These are phyloP conservation scores for Salix purpurea DNA, from an alignment of 345 rosid species.

Conservation along the genomic window DNA sequence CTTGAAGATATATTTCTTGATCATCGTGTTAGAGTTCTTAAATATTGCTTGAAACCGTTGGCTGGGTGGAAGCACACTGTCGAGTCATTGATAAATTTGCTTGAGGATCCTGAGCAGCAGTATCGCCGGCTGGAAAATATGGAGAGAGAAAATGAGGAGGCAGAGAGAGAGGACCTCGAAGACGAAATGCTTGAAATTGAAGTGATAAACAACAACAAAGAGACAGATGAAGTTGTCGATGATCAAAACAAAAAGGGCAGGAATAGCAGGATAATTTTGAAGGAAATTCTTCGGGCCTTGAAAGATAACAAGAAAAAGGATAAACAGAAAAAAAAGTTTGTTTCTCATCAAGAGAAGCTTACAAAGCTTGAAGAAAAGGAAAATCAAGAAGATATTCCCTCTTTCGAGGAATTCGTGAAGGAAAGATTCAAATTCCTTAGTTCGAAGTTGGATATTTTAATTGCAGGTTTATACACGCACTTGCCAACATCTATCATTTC, in stretches of 20 bases:
- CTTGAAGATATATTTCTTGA: slow-evolving; percentile 37
- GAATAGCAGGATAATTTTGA: not conserved
- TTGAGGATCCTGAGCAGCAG: slow-evolving; percentile 21
- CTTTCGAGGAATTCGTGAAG: slow-evolving; percentile 4
- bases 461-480: not conserved
- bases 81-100: slow-evolving; percentile 26
- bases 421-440: not conserved
- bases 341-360: not conserved
- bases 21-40: slow-evolving; percentile 27
- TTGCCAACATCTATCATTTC: slow-evolving; percentile 1
- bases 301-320: not conserved
- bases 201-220: not conserved
- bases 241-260: not conserved
- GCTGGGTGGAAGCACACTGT: slow-evolving; percentile 37
- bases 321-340: not conserved
- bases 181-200: not conserved
- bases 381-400: not conserved
- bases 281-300: not conserved
- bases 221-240: not conserved
- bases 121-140: slow-evolving; percentile 1
- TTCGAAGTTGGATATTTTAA: not conserved
- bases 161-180: not conserved
- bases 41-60: slow-evolving; percentile 11
- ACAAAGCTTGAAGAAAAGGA: not conserved
- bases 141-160: not conserved